Evolutionary conservation across 202 grass and related monocot genomes (phyloP), one percentile per base, ranked within the genome.

Genomic region (Panicum hallii): DNA sequence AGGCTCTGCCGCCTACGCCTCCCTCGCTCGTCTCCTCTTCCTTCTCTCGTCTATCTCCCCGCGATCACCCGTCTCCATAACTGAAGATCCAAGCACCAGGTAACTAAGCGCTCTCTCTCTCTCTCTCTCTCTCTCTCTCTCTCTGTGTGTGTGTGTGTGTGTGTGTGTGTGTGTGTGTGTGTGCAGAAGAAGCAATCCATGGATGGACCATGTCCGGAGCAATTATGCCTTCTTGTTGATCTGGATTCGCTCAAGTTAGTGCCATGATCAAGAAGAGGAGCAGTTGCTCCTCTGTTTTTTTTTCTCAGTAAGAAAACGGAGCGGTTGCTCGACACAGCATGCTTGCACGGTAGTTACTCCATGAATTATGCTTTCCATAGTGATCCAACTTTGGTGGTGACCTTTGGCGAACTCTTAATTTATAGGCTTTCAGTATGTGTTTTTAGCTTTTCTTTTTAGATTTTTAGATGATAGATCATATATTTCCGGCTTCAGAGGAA

Each of bases 31-130:
- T 32, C 53, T 1, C 58, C 54, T 26, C 4, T 38, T 32, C 34
- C 41, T 60, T 73, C 15, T 11, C 41, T 74, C 38, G 5, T 57
- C 52, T 77, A 17, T 11, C 28, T 30, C 26, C 26, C 41, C 8
- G 7, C 61, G 50, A 75, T 48, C 61, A 69, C 20, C 16, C 56
- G n/a, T 72, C 42, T 68, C 75, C 40, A 67, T 8, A 64, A n/a
- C 47, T 23, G 58, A 49, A 68, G 54, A 30, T 38, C 9, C 43
- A 57, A 82, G 56, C 12, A 72, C 26, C 14, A 84, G 69, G 82
- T 87, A 63, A 63, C 13, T 44, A 20, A 3, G 1, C 42, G 6
- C 15, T 32, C 63, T 34, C 48, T 64, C 79, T 81, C 54, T 72
- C 57, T 26, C 56, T 72, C 26, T 71, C 53, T 46, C 77, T 12